Evolutionary conservation across 164 flowering plant genomes (phyloP).

Genomic region (Stephania cephalantha): DNA sequence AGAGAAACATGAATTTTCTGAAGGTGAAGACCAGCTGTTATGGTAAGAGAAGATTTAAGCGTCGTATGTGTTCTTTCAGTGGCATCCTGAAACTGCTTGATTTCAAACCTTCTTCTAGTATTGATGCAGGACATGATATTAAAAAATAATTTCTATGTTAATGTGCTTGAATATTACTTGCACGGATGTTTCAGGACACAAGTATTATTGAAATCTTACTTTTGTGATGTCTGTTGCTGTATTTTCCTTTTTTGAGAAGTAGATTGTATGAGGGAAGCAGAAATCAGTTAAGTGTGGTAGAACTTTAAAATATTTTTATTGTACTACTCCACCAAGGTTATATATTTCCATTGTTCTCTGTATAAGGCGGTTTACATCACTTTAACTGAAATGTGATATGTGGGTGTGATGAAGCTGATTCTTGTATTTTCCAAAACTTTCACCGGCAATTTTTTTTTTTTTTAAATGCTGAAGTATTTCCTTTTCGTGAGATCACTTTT

Average conservation of each 20-base stretch:
- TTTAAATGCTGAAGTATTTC: background rate
- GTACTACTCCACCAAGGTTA: background rate
- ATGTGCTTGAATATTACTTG: background rate
- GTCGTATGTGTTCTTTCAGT: background rate
- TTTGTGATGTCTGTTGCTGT: background rate
- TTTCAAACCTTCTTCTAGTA: background rate
- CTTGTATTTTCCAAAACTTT: background rate
- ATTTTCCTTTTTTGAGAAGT: background rate
- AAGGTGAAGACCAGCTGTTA: constrained; percentile 75
- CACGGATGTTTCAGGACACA: background rate
- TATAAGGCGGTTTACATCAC: background rate
- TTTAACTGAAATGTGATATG: background rate
- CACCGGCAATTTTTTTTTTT: background rate
- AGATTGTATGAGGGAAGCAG: background rate
- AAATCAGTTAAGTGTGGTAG: background rate
- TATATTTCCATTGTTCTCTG: background rate
- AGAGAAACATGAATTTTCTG: constrained; percentile 77
- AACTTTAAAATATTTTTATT: background rate
- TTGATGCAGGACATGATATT: background rate
- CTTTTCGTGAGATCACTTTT: constrained; percentile 15
- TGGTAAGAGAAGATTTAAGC: constrained; percentile 40
- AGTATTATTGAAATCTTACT: background rate
- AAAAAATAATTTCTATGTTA: background rate
- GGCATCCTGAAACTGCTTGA: background rate
- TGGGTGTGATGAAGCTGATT: background rate